Evolutionary conservation across 1,284 basidiomycete genomes (phyloP).

Genomic region (Ustilago bromivora): DNA sequence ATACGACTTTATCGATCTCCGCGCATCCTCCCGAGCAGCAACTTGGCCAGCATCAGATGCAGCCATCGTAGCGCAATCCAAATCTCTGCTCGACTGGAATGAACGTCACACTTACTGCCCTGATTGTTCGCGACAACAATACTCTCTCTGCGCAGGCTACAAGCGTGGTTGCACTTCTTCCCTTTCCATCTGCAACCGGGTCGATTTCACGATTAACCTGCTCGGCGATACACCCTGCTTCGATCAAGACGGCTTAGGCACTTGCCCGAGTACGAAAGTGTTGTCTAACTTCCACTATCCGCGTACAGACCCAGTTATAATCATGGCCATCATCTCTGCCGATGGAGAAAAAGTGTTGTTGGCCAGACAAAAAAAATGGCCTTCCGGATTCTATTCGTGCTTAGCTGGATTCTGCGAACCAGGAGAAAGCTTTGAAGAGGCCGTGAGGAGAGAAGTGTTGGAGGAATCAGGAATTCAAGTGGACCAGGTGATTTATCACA

Average conservation of each 20-base stretch:
- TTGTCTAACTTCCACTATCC: conserved; percentile 66
- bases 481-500: conserved; percentile 86
- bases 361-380: conserved; percentile 80
- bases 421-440: conserved; percentile 84
- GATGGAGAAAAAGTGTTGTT: conserved; percentile 84
- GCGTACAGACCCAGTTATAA: conserved; percentile 77
- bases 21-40: conserved; percentile 49
- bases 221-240: neutral
- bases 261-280: conserved; percentile 41
- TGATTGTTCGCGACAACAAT: conserved; percentile 83
- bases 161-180: conserved; percentile 80
- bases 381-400: conserved; percentile 60
- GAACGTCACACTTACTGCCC: conserved; percentile 80
- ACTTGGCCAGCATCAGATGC: conserved; percentile 54
- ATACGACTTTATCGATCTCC: conserved; percentile 64
- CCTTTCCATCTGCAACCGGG: conserved; percentile 50
- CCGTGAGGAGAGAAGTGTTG: conserved; percentile 90
- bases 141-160: conserved; percentile 95
- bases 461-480: conserved; percentile 93
- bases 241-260: conserved; percentile 30
- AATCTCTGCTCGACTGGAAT: conserved; percentile 66
- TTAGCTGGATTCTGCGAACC: conserved; percentile 67
- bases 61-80: conserved; percentile 60
- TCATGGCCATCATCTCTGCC: conserved; percentile 86
- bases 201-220: neutral